Evolutionary conservation across 2,329 filamentous ascomycete genomes (phyloP).

Genomic region (Verruconis gallopava): DNA sequence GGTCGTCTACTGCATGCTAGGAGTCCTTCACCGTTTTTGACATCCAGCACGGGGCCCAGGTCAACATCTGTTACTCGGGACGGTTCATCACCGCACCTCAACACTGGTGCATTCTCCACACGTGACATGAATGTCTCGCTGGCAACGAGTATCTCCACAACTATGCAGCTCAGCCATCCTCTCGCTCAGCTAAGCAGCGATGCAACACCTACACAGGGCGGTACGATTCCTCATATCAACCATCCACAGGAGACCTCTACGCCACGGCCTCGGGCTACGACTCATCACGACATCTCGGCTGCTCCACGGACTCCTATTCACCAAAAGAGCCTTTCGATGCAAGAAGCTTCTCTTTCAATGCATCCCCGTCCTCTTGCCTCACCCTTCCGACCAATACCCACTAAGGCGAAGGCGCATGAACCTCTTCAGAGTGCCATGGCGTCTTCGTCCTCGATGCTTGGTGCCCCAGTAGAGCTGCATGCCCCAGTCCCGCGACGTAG

Average conservation of each 20-base stretch:
- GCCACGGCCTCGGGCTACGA: constrained; percentile 23
- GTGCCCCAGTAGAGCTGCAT: constrained; percentile 44
- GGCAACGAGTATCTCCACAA: constrained; percentile 36
- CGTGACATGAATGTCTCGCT: constrained; percentile 39
- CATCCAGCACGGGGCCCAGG: constrained; percentile 21
- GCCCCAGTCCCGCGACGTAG: constrained; percentile 37
- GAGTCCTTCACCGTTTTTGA: constrained; percentile 45
- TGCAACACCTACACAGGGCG: neutral
- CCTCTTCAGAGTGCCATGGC: constrained; percentile 6
- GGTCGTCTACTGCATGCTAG: constrained; percentile 47
- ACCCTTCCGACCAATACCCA: constrained; percentile 26
- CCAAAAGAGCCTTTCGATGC: constrained; percentile 37
- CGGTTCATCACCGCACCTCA: neutral
- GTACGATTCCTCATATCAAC: constrained; percentile 20
- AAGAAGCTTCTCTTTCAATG: neutral
- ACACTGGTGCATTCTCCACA: constrained; percentile 28
- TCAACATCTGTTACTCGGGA: constrained; percentile 7
- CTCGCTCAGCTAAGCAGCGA: constrained; percentile 31
- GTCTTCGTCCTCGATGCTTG: constrained; percentile 17
- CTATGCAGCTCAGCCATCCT: constrained; percentile 38
- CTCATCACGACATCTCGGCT: constrained; percentile 25
- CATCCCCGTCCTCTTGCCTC: constrained; percentile 25
- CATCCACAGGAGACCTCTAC: constrained; percentile 10
- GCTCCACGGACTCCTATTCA: constrained; percentile 34
- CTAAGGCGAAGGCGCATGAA: constrained; percentile 19